phyloP scores from a whole-genome alignment of 371 early-diverging fungal genomes.

The Mortierella sp. region DNA sequence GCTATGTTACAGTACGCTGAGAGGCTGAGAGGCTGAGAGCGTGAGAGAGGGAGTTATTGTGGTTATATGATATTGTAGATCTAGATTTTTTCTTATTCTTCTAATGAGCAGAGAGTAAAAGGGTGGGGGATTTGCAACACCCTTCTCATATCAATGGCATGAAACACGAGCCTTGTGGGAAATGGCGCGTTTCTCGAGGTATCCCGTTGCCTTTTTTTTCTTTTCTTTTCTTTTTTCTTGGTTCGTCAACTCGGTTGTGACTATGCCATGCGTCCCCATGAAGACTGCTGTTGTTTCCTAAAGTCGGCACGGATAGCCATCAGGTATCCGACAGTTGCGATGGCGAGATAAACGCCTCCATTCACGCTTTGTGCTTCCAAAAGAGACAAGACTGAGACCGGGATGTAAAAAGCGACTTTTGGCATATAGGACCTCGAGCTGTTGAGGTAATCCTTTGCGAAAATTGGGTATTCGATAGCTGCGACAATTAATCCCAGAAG shows the following conservation, averaged over 20 bases:
- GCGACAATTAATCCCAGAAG: slow-evolving; percentile 34
- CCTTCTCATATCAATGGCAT: too few relatives aligned
- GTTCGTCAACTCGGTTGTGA: neutral
- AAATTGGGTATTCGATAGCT: slow-evolving; percentile 41
- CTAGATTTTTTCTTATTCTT: slow-evolving; percentile 1
- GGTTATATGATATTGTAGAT: neutral
- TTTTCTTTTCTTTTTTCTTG: neutral
- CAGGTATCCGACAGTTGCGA: slow-evolving; percentile 44
- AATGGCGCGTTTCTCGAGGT: neutral
- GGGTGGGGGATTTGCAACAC: neutral
- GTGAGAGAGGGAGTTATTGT: neutral
- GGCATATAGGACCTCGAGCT: slow-evolving; percentile 29
- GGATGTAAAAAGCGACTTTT: slow-evolving; percentile 44
- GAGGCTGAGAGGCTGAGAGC: neutral
- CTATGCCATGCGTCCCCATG: slow-evolving; percentile 31
- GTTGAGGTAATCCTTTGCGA: slow-evolving; percentile 31
- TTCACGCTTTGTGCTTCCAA: slow-evolving; percentile 44
- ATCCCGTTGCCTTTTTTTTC: neutral
- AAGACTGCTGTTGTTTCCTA: slow-evolving; percentile 22
- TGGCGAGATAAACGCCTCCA: slow-evolving; percentile 47
- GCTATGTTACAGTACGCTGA: neutral
- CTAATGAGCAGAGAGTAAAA: neutral
- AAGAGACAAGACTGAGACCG: slow-evolving; percentile 31
- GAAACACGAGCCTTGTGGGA: too few relatives aligned
- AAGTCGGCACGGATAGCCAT: slow-evolving; percentile 50